Conservation (phyloP, 83 land plant genomes). For the Picea abies region DNA sequence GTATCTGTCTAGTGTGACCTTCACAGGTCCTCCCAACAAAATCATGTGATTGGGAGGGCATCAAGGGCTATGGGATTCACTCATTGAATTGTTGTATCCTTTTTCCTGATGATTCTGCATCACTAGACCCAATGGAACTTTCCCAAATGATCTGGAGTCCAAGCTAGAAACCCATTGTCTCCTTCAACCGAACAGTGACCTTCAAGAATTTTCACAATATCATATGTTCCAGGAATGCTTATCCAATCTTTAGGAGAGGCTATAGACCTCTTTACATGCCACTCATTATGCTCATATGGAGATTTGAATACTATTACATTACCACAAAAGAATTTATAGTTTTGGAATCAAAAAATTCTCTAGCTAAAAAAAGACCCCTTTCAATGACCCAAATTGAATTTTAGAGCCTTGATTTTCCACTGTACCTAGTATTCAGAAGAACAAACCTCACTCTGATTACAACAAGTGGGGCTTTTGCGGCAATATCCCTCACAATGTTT, state of each 20-base stretch:
- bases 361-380: conserved; percentile 55
- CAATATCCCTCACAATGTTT: no score
- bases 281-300: conserved; percentile 58
- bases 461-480: no score
- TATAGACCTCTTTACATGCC: conserved; percentile 57
- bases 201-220: conserved; percentile 65
- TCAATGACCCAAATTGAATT: conserved; percentile 25
- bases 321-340: conserved; percentile 75
- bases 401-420: conserved; percentile 29
- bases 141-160: conserved; percentile 89
- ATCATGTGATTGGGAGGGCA: no score
- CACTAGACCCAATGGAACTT: no score
- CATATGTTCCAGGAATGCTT: conserved; percentile 52
- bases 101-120: no score
- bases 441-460: no score
- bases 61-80: no score
- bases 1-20: no score
- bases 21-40: no score
- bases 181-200: conserved; percentile 95
- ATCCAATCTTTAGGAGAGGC: conserved; percentile 89
- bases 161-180: conserved; percentile 39
- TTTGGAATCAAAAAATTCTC: conserved; percentile 70
- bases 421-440: no score
- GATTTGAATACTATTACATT: conserved; percentile 81
- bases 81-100: no score